These are phyloP conservation scores for Beauveria sp. DNA, from an alignment of 2,329 filamentous ascomycete genomes.

Conservation along the genomic window DNA sequence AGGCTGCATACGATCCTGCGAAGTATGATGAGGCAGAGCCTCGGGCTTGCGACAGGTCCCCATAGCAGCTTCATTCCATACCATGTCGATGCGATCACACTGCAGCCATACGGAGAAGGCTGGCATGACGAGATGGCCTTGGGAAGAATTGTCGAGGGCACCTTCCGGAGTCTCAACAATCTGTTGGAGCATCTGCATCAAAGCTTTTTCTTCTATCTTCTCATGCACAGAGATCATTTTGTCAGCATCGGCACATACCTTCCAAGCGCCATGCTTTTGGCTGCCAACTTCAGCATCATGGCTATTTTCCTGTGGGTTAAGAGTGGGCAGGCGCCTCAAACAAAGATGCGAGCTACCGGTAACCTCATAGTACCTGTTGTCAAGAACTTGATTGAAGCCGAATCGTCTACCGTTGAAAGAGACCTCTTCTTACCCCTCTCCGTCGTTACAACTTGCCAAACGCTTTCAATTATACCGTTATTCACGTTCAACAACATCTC, in stretches of 20 bases:
- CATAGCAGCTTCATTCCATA: slow-evolving; percentile 97
- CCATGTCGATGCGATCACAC: slow-evolving; percentile 89
- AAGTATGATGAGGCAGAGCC: slow-evolving; percentile 85
- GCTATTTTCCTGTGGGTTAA: slow-evolving; percentile 90
- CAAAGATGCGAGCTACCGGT: slow-evolving; percentile 13
- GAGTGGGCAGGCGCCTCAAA: slow-evolving; percentile 51
- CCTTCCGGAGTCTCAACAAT: slow-evolving; percentile 92
- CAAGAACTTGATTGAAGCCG: not conserved
- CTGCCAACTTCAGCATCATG: slow-evolving; percentile 91
- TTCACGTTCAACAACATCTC: slow-evolving; percentile 77
- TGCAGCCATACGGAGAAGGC: slow-evolving; percentile 82
- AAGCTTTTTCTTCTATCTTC: slow-evolving; percentile 97
- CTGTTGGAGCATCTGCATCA: slow-evolving; percentile 94
- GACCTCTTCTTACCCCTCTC: slow-evolving; percentile 65
- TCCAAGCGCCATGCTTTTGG: slow-evolving; percentile 94
- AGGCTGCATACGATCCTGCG: slow-evolving; percentile 81
- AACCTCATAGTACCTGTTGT: slow-evolving; percentile 7
- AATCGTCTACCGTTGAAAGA: slow-evolving; percentile 42
- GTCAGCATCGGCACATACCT: slow-evolving; percentile 98
- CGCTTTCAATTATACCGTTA: slow-evolving; percentile 71
- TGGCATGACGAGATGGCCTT: slow-evolving; percentile 98
- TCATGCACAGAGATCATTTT: slow-evolving; percentile 86
- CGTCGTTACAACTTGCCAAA: slow-evolving; percentile 65
- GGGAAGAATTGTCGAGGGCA: slow-evolving; percentile 79
- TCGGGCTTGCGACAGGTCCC: slow-evolving; percentile 81